Conservation (phyloP, 345 rosid genomes). For the Citrus mangshanensis region DNA sequence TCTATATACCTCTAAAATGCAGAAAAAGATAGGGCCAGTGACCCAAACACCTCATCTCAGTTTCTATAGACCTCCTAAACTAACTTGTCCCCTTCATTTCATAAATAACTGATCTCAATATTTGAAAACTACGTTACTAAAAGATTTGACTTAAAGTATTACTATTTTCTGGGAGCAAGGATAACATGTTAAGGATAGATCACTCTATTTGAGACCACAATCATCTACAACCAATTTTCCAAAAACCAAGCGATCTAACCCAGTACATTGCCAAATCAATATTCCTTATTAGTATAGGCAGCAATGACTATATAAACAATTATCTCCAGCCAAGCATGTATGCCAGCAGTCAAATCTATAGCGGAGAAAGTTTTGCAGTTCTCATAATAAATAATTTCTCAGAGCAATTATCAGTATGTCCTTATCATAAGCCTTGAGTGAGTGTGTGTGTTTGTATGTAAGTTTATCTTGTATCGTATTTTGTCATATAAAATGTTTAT, state of each 20-base stretch:
- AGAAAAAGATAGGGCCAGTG: background rate
- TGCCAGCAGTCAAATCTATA: slow-evolving; percentile 35
- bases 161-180: slow-evolving; percentile 31
- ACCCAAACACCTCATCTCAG: background rate
- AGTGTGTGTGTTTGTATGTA: background rate
- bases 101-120: background rate
- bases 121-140: background rate
- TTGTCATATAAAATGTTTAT: background rate
- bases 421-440: background rate
- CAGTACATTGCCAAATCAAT: slow-evolving; percentile 27
- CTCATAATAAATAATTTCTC: slow-evolving; percentile 36
- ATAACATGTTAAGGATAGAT: slow-evolving; percentile 26
- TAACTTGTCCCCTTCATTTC: background rate
- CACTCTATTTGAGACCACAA: slow-evolving; percentile 30
- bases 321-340: slow-evolving; percentile 42
- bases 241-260: slow-evolving; percentile 20
- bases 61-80: background rate
- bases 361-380: slow-evolving; percentile 32
- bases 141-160: background rate
- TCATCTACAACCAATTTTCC: slow-evolving; percentile 22
- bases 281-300: slow-evolving; percentile 29
- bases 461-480: background rate
- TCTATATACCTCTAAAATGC: background rate
- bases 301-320: slow-evolving; percentile 54
- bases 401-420: slow-evolving; percentile 13